A percentile compares a stretch with the other conserved stretches of the same genome.
Evolutionary conservation across 495 filamentous ascomycete species (phyloP).

Genomic region (Chaetomium tenue): DNA sequence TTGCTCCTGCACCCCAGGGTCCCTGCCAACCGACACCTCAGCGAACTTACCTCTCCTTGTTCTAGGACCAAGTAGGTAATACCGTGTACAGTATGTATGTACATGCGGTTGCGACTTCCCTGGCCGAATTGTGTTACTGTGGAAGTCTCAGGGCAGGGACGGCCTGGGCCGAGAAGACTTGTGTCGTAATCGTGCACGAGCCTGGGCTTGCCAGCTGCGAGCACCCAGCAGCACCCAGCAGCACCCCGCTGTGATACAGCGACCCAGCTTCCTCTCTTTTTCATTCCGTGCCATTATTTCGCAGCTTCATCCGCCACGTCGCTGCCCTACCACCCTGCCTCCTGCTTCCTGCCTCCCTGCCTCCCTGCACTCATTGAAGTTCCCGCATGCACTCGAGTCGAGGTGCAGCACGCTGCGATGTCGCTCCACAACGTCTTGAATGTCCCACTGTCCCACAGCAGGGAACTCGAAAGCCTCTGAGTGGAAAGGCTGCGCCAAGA

Average conservation of each 20-base stretch:
- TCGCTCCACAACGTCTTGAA: neutral
- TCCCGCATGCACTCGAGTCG: neutral
- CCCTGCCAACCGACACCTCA: neutral
- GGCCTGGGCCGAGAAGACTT: neutral
- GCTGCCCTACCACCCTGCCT: neutral
- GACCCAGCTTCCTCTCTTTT: neutral
- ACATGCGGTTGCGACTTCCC: constrained; percentile 6
- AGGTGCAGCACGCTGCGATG: neutral
- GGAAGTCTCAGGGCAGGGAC: neutral
- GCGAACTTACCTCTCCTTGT: too few relatives aligned
- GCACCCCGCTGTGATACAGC: too few relatives aligned
- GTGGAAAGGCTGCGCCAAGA: neutral
- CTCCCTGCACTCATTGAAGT: neutral
- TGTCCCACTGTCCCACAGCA: neutral
- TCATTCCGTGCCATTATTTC: neutral
- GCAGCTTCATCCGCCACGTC: neutral
- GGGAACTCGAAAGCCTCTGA: neutral
- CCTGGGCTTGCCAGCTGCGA: neutral
- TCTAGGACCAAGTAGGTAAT: too few relatives aligned
- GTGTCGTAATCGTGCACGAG: neutral
- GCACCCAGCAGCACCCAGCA: too few relatives aligned
- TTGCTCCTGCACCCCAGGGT: neutral
- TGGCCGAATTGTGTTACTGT: neutral
- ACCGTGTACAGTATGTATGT: neutral
- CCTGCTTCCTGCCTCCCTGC: too few relatives aligned